A percentile compares a stretch with the other conserved stretches of the same genome.
phyloP scores from a whole-genome alignment of 1,284 basidiomycete species.

The Fomitopsis betulina region DNA sequence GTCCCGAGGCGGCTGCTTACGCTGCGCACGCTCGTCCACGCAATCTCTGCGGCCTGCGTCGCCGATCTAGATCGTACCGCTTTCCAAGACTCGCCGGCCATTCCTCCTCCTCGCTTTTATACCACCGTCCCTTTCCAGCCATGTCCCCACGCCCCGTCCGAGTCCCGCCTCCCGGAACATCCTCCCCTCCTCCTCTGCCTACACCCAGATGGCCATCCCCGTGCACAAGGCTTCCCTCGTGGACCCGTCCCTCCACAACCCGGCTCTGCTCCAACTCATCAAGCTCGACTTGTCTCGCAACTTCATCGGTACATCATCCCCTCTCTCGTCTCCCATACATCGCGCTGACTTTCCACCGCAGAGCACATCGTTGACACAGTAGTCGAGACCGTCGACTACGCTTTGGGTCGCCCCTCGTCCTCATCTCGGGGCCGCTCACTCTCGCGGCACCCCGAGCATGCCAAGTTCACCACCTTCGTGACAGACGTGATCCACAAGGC shows the following conservation, averaged over 20 bases:
- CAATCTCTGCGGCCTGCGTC: conserved; percentile 1
- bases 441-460: conserved; percentile 45
- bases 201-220: conserved; percentile 20
- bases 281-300: conserved; percentile 52
- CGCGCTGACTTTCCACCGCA: conserved; percentile 22
- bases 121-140: conserved; percentile 6
- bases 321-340: background rate
- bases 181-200: conserved; percentile 6
- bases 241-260: conserved; percentile 54
- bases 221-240: conserved; percentile 61
- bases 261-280: conserved; percentile 59
- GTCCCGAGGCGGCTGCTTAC: conserved; percentile 2
- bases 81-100: background rate
- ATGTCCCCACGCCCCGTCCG: conserved; percentile 7
- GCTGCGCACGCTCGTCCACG: background rate
- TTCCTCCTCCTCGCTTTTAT: background rate
- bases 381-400: conserved; percentile 66
- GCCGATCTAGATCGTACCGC: conserved; percentile 2
- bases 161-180: conserved; percentile 12
- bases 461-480: conserved; percentile 57
- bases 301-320: conserved; percentile 50
- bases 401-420: conserved; percentile 56
- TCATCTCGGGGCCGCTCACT: conserved; percentile 43
- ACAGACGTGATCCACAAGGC: conserved; percentile 61
- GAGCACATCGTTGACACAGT: conserved; percentile 66